Evolutionary conservation across 2,329 filamentous ascomycete genomes (phyloP), one percentile per base, ranked within the genome.

Genomic region (Neonectria hederae): DNA sequence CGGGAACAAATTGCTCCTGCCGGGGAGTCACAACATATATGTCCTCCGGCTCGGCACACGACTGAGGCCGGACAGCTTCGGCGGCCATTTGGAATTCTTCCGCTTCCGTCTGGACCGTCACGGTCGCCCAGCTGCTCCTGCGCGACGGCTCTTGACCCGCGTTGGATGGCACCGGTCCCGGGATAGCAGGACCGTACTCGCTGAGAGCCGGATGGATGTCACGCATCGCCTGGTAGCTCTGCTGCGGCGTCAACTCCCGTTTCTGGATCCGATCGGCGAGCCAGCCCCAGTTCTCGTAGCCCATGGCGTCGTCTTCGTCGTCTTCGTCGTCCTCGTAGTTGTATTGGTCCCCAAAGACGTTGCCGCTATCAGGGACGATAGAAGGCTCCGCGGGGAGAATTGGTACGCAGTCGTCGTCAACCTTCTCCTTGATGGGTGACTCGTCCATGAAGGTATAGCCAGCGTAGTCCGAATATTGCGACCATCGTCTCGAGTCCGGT

Each of bases 181-280:
- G 32, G 30, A 52, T 68, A 17, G 45, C 21, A 9, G 60, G 43
- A 14, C 38, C 35, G 49, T 62, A 74, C 43, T 72, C 68, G 26
- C 68, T 64, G 10, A 73, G 54, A 8, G 60, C 65, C n/a, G 68
- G 65, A 14, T 72, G 68, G 26, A 68, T 51, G n/a, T 66, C 55
- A 2, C 53, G 54, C 61, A 49, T 58, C 63, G 32, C 63, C 38
- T 38, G 63, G n/a, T 35, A 43, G 54, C 63, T 65, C 49, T 70
- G 54, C 17, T 66, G 48, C 3, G 30, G 13, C 13, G 60, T 54
- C 5, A 71, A 26, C 2, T 68, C 64, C 38, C 59, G 62, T 4
- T 38, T 17, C 19, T 65, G 63, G 30, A 70, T 68, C 4, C 42
- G 54, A 1, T 38, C 42, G 14, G 64, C 54, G 19, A 72, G 55